These are phyloP conservation scores for Adenanthera pavonina DNA, from an alignment of 306 rosid species.

Conservation along the genomic window DNA sequence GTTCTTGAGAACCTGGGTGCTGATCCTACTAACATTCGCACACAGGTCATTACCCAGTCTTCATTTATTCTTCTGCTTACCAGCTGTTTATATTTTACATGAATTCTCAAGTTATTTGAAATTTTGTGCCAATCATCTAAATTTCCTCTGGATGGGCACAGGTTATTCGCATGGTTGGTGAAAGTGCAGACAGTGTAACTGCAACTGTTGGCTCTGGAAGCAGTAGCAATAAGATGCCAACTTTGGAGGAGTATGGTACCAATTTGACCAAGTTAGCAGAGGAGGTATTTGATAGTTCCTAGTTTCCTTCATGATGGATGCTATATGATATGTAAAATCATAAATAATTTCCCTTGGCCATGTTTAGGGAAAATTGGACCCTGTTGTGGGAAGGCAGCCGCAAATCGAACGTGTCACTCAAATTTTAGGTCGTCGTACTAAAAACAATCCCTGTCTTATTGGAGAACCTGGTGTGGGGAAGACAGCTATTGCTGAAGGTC, in stretches of 20 bases:
- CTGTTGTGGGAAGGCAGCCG: conserved; percentile 93
- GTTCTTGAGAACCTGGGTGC: conserved; percentile 97
- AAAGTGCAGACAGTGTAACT: conserved; percentile 80
- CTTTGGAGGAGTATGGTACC: conserved; percentile 89
- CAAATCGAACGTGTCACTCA: conserved; percentile 97
- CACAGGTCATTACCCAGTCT: conserved; percentile 63
- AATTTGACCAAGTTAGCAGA: conserved; percentile 95
- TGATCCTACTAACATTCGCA: conserved; percentile 89
- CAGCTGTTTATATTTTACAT: neutral
- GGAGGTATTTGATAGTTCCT: conserved; percentile 60
- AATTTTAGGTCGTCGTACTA: conserved; percentile 89
- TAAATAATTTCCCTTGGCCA: neutral
- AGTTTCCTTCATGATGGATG: conserved; percentile 8
- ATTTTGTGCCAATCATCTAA: neutral
- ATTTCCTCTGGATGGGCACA: conserved; percentile 35
- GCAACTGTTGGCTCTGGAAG: conserved; percentile 78
- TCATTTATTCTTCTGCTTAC: neutral
- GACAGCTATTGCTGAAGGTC: conserved; percentile 98
- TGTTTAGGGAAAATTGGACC: conserved; percentile 89
- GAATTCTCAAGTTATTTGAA: neutral
- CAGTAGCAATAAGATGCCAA: conserved; percentile 83
- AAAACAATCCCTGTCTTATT: conserved; percentile 93
- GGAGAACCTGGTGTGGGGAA: conserved; percentile 99
- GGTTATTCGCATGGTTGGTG: conserved; percentile 97
- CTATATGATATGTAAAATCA: conserved; percentile 4